These are phyloP conservation scores for Immersiella caudata DNA, from an alignment of 495 filamentous ascomycete genomes.

Conservation along the genomic window DNA sequence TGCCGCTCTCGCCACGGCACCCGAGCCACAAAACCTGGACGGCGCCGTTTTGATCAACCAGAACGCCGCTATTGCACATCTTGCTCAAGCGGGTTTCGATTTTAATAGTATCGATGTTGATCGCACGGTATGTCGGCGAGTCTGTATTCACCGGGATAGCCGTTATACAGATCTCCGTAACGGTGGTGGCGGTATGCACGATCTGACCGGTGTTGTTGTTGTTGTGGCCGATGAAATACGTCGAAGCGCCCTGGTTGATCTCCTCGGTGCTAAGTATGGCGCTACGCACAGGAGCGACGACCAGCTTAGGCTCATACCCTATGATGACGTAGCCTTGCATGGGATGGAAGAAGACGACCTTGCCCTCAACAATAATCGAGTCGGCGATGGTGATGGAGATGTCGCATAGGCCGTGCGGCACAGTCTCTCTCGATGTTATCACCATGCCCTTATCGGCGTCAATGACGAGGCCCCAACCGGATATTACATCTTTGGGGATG, in stretches of 20 bases:
- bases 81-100: conserved; percentile 89
- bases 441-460: conserved; percentile 96
- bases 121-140: conserved; percentile 88
- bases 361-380: conserved; percentile 89
- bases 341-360: conserved; percentile 95
- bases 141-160: conserved; percentile 90
- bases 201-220: conserved; percentile 88
- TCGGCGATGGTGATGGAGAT: conserved; percentile 94
- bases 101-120: conserved; percentile 96
- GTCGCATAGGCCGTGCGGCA: conserved; percentile 95
- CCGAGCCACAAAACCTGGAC: conserved; percentile 96
- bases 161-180: conserved; percentile 97
- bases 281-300: conserved; percentile 88
- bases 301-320: conserved; percentile 90
- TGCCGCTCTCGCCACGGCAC: conserved; percentile 96
- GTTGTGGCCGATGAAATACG: conserved; percentile 97
- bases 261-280: conserved; percentile 79
- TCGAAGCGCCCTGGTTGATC: conserved; percentile 87
- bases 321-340: conserved; percentile 95
- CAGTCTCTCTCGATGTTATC: conserved; percentile 88
- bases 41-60: conserved; percentile 85
- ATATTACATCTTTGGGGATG: conserved; percentile 88
- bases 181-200: conserved; percentile 89
- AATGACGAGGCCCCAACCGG: conserved; percentile 92
- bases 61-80: conserved; percentile 90